Conservation (phyloP, 176 grass and related monocot genomes). For the Triticum timopheevii region DNA sequence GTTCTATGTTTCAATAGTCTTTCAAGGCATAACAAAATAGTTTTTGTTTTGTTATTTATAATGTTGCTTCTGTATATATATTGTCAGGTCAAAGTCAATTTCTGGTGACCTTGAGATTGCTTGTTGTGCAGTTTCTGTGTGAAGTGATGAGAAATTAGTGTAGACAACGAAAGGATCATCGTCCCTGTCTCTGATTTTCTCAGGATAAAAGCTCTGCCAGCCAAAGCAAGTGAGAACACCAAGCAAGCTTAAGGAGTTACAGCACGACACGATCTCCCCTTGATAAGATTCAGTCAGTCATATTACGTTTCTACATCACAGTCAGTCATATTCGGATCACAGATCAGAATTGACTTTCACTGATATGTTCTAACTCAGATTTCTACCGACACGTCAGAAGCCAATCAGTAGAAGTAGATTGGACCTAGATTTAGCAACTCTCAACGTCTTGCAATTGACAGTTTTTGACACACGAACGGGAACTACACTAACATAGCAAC, state of each 20-base stretch:
- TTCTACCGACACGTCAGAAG: not conserved
- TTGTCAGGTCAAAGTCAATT: not conserved
- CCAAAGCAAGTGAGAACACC: not conserved
- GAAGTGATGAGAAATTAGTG: not conserved
- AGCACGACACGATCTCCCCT: not conserved
- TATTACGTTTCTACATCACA: not conserved
- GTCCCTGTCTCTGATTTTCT: not conserved
- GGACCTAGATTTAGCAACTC: not conserved
- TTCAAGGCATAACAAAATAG: too few relatives aligned
- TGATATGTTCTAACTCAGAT: not conserved
- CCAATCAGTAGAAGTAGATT: not conserved
- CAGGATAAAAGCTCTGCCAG: not conserved
- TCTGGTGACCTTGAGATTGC: not conserved
- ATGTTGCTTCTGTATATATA: not conserved
- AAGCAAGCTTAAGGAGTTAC: not conserved
- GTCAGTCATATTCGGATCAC: not conserved
- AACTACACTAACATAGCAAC: not conserved
- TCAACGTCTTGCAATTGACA: conserved; percentile 8
- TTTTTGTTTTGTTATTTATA: not conserved
- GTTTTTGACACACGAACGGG: conserved; percentile 7
- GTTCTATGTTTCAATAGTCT: too few relatives aligned
- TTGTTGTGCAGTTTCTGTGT: not conserved
- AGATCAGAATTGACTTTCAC: not conserved
- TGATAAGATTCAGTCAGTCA: not conserved
- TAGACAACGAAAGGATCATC: not conserved